These are phyloP conservation scores for Colletotrichum chlorophyti DNA, from an alignment of 2,329 filamentous ascomycete species.

Conservation along the genomic window DNA sequence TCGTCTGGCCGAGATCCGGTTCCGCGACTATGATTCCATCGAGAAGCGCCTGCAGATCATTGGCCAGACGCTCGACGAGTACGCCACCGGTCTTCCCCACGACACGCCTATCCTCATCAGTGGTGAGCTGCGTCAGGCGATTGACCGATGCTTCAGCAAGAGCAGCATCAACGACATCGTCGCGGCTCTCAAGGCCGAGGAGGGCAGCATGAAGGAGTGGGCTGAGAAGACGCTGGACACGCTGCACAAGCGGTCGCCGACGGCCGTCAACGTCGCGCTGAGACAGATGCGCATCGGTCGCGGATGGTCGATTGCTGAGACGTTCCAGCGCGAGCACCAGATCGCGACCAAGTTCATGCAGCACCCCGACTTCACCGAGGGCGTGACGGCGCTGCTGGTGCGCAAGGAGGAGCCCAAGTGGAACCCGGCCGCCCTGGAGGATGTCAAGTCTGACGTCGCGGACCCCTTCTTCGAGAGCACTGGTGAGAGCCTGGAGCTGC, in stretches of 20 bases:
- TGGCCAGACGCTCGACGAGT: constrained; percentile 91
- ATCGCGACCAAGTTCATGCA: constrained; percentile 90
- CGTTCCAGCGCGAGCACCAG: constrained; percentile 85
- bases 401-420: constrained; percentile 75
- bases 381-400: constrained; percentile 83
- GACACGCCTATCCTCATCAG: constrained; percentile 71
- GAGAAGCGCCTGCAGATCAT: constrained; percentile 73
- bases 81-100: constrained; percentile 82
- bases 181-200: constrained; percentile 64
- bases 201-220: constrained; percentile 70
- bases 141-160: constrained; percentile 83
- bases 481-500: constrained; percentile 60
- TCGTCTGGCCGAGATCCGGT: constrained; percentile 87
- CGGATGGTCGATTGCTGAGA: constrained; percentile 81
- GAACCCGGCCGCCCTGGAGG: constrained; percentile 76
- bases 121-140: constrained; percentile 76
- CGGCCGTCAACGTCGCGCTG: constrained; percentile 82
- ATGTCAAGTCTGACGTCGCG: constrained; percentile 64
- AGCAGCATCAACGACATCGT: constrained; percentile 75
- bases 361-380: constrained; percentile 89
- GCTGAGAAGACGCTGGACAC: constrained; percentile 78
- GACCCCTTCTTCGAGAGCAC: constrained; percentile 72
- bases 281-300: constrained; percentile 80
- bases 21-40: constrained; percentile 76
- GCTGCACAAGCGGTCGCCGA: constrained; percentile 82